These are phyloP conservation scores for Knufia petricola DNA, from an alignment of 2,329 filamentous ascomycete species.

Conservation along the genomic window DNA sequence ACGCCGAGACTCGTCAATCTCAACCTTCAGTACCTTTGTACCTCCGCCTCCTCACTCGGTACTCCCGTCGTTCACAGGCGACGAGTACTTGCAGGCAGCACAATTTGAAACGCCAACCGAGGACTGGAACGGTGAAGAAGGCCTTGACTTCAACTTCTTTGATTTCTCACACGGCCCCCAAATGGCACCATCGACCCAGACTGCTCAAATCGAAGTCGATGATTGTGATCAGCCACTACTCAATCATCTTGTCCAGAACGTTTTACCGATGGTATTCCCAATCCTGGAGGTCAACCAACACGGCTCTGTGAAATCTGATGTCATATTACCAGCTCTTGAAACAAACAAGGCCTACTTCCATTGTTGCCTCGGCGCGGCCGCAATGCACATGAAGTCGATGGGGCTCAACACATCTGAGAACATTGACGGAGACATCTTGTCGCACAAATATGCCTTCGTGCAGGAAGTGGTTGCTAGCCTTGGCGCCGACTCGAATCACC, in stretches of 20 bases:
- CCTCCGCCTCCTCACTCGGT: slow-evolving; percentile 57
- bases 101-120: slow-evolving; percentile 59
- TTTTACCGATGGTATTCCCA: slow-evolving; percentile 82
- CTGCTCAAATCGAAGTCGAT: slow-evolving; percentile 62
- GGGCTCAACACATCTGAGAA: slow-evolving; percentile 51
- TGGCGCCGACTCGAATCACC: slow-evolving; percentile 68
- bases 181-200: slow-evolving; percentile 33
- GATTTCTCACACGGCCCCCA: slow-evolving; percentile 65
- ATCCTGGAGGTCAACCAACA: slow-evolving; percentile 84
- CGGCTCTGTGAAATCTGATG: slow-evolving; percentile 67
- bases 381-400: slow-evolving; percentile 68
- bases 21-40: slow-evolving; percentile 86
- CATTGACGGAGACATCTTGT: slow-evolving; percentile 82
- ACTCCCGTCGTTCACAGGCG: slow-evolving; percentile 51
- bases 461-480: slow-evolving; percentile 75
- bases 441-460: slow-evolving; percentile 81
- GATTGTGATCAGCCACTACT: slow-evolving; percentile 79
- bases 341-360: slow-evolving; percentile 90
- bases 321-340: slow-evolving; percentile 79
- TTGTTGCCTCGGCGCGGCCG: slow-evolving; percentile 87
- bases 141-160: slow-evolving; percentile 68
- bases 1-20: slow-evolving; percentile 74
- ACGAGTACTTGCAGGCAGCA: slow-evolving; percentile 64
- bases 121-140: slow-evolving; percentile 53
- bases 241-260: slow-evolving; percentile 82